These are phyloP conservation scores for Monilinia aucupariae DNA, from an alignment of 2,329 filamentous ascomycete genomes.

Conservation along the genomic window DNA sequence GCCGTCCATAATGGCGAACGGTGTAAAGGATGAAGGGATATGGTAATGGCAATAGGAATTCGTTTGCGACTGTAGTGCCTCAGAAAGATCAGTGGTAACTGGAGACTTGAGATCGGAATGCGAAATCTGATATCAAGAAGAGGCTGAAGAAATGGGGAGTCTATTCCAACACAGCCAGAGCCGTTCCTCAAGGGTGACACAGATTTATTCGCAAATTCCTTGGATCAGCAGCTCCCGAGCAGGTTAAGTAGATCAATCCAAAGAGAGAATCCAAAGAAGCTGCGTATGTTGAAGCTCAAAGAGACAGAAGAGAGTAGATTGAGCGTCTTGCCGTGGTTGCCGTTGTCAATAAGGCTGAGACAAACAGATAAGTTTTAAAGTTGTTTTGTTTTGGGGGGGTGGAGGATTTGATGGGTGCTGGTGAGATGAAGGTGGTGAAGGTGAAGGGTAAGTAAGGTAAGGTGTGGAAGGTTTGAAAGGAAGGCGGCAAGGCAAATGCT, in stretches of 20 bases:
- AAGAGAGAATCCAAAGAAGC: background rate
- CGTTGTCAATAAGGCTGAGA: conserved; percentile 10
- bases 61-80: conserved; percentile 2
- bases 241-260: conserved; percentile 5
- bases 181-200: background rate
- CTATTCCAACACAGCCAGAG: background rate
- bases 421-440: background rate
- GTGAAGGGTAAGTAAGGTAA: background rate
- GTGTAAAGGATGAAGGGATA: conserved; percentile 4
- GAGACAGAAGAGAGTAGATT: background rate
- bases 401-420: background rate
- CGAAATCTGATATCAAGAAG: background rate
- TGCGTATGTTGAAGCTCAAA: background rate
- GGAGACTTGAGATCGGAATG: background rate
- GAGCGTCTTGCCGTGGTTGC: background rate
- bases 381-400: background rate
- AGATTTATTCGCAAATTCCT: conserved; percentile 2
- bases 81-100: background rate
- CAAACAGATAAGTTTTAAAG: background rate
- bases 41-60: background rate
- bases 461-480: background rate
- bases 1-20: conserved; percentile 31
- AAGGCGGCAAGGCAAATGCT: background rate
- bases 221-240: conserved; percentile 8
- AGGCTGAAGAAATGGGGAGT: conserved; percentile 6